These are phyloP conservation scores for Chaetoceros muelleri DNA, from an alignment of 108 stramenopile species.

Conservation along the genomic window DNA sequence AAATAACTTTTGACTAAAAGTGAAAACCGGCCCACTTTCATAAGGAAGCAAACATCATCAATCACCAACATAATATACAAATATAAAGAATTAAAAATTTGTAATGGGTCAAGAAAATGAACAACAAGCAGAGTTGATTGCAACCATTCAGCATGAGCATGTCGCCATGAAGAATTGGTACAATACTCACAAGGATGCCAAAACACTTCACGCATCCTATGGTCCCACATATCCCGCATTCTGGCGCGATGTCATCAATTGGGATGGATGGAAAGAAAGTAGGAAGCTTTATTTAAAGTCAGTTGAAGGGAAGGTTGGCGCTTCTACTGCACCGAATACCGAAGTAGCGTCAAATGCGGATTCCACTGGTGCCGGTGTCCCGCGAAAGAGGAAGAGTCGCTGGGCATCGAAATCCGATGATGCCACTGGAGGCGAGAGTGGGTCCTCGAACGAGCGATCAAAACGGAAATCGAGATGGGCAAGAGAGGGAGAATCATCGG, in stretches of 20 bases:
- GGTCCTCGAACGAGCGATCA: constrained; percentile 3
- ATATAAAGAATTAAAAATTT: too few species aligned
- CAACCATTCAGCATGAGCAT: constrained; percentile 65
- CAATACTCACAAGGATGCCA: constrained; percentile 19
- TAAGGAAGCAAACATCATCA: too few species aligned
- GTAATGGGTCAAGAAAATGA: constrained; percentile 28
- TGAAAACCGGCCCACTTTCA: too few species aligned
- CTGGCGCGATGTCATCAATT: constrained; percentile 76
- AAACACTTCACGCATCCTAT: constrained; percentile 33
- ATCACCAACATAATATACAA: too few species aligned
- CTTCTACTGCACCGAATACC: background rate
- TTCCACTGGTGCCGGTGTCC: constrained; percentile 20
- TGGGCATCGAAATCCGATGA: constrained; percentile 29
- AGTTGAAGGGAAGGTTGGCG: background rate
- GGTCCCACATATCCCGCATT: constrained; percentile 59
- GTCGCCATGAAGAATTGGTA: constrained; percentile 81
- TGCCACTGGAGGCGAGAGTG: background rate
- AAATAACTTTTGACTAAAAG: too few species aligned
- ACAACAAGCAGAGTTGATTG: constrained; percentile 74
- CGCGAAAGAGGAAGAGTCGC: constrained; percentile 44
- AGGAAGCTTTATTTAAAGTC: constrained; percentile 42
- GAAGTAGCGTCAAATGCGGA: background rate
- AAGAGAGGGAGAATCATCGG: constrained; percentile 24
- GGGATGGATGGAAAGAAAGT: constrained; percentile 81
- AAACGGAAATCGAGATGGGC: constrained; percentile 66